Evolutionary conservation across 495 filamentous ascomycete species (phyloP), one percentile per base, ranked within the genome.

Genomic region (Monascus purpureus): DNA sequence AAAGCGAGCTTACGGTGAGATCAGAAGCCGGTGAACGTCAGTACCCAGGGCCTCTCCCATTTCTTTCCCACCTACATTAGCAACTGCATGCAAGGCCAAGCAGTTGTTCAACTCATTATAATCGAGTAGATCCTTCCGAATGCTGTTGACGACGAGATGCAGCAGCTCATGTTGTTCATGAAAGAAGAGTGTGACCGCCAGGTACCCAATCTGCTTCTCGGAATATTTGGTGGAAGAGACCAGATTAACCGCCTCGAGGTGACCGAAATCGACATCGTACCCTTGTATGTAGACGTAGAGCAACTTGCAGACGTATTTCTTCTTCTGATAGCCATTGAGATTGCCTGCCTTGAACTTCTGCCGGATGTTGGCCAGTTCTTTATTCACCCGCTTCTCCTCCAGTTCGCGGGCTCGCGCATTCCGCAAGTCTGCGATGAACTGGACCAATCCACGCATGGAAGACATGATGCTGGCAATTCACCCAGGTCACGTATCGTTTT

Each of bases 291-390:
- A 99, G 44, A 99, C 95, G 50, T 99, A 99, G 28, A 99, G 72
- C 41, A 99, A 70, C 75, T 97, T 97, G 80, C 92, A 99, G 28
- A 99, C 92, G 50, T 99, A 99, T 81, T 99, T 99, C 71, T 99
- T 99, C 70, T 92, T 93, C 58, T 93, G 82, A 47, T 99, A 99
- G 31, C 92, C 92, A 56, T 78, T 93, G 17, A 96, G 61, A 51
- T 67, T 81, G 24, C 86, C 87, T 53, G 87, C 80, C 76, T 68
- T 67, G 44, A 71, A 71, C 40, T 71, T 71, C 45, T 71, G 67
- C 66, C 90, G 75, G 56, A 99, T 96, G 47, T 99, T 99, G 48
- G 92, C 92, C 49, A 96, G 65, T 63, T 99, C 92, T 59, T 99
- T 99, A 54, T 99, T 99, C 53, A 99, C 95, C 43, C 92, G 69